These are phyloP conservation scores for Lippia alba DNA, from an alignment of 305 asterid genomes.

Conservation along the genomic window DNA sequence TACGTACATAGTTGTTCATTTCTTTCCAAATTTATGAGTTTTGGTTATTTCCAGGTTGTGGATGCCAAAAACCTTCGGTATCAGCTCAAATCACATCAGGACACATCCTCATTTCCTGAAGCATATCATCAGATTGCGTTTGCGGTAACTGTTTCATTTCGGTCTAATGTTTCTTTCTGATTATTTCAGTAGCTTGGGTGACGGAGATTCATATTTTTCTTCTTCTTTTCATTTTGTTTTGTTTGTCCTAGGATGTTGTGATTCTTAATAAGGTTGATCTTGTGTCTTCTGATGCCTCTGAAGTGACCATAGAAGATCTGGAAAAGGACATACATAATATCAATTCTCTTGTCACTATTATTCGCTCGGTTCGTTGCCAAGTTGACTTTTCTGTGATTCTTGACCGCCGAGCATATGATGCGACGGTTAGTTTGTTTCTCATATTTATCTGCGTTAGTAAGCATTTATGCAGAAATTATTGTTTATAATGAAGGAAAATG, in stretches of 20 bases:
- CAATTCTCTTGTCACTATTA: conserved; percentile 77
- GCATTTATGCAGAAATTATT: conserved; percentile 1
- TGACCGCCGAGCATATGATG: conserved; percentile 83
- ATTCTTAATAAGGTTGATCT: conserved; percentile 94
- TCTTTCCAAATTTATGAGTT: background rate
- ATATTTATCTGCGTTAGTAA: conserved; percentile 1
- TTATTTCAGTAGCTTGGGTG: conserved; percentile 1
- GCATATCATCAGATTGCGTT: conserved; percentile 91
- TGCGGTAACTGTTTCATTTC: conserved; percentile 59
- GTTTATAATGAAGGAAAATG: conserved; percentile 23
- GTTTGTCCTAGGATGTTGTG: conserved; percentile 77
- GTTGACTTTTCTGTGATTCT: conserved; percentile 79
- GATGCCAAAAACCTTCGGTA: conserved; percentile 94
- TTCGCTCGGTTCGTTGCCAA: conserved; percentile 80
- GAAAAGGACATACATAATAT: conserved; percentile 79
- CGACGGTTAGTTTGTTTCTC: conserved; percentile 55
- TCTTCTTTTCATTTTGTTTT: background rate
- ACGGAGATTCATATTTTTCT: conserved; percentile 22
- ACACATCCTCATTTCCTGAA: conserved; percentile 89
- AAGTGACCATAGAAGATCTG: conserved; percentile 60
- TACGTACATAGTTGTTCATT: background rate
- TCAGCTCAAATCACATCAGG: conserved; percentile 74
- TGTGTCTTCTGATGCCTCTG: conserved; percentile 61
- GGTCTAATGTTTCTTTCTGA: conserved; percentile 3
- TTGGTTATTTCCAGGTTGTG: conserved; percentile 64